Conservation (phyloP, 192 early-diverging fungal species). For the Gorgonomyces haynaldii region DNA sequence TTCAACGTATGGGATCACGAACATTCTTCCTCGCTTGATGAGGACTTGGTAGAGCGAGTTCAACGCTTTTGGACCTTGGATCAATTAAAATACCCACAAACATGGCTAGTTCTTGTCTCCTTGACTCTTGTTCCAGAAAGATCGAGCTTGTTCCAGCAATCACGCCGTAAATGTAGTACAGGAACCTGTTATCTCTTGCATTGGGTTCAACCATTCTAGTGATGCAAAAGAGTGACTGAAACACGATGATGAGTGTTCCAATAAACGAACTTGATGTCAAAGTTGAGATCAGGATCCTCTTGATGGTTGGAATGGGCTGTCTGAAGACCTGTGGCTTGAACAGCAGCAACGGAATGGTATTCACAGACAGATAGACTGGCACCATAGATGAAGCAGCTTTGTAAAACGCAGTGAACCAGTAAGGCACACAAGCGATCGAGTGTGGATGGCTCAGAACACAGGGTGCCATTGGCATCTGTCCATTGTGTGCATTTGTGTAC, state of each 20-base stretch:
- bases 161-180: slow-evolving; percentile 54
- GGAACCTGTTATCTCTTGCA: slow-evolving; percentile 42
- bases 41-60: slow-evolving; percentile 55
- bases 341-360: slow-evolving; percentile 60
- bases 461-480: too few relatives aligned
- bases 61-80: slow-evolving; percentile 65
- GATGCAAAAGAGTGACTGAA: slow-evolving; percentile 53
- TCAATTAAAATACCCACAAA: too few relatives aligned
- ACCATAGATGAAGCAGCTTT: slow-evolving; percentile 34
- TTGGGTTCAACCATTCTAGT: slow-evolving; percentile 46
- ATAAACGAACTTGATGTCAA: slow-evolving; percentile 56
- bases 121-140: slow-evolving; percentile 57
- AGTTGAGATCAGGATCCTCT: slow-evolving; percentile 38
- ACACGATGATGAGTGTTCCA: slow-evolving; percentile 51
- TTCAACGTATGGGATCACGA: slow-evolving; percentile 49
- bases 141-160: slow-evolving; percentile 47
- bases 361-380: slow-evolving; percentile 58
- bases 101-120: slow-evolving; percentile 60
- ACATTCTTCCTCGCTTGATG: slow-evolving; percentile 45
- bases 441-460: too few relatives aligned
- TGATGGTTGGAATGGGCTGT: slow-evolving; percentile 34
- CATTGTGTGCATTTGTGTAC: too few relatives aligned
- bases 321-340: slow-evolving; percentile 45
- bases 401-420: slow-evolving; percentile 9
- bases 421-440: slow-evolving; percentile 15